Evolutionary conservation across 202 grass and related monocot species (phyloP).

Genomic region (Zoysia matrella): DNA sequence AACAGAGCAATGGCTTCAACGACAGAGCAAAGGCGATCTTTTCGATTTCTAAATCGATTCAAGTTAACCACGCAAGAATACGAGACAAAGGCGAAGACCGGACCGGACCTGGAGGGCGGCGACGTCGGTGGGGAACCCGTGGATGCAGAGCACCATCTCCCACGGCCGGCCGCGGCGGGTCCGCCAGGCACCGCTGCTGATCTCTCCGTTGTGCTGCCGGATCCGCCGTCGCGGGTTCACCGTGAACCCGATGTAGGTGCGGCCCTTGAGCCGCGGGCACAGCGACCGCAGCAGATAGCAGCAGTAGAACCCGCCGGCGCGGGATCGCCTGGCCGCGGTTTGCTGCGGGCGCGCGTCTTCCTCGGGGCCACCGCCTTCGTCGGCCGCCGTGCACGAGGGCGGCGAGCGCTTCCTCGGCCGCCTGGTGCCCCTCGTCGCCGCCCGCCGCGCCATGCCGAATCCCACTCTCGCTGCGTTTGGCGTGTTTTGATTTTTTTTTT

Average conservation of each 20-base stretch:
- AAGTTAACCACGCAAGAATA: background rate
- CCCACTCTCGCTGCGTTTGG: no score
- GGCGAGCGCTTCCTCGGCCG: background rate
- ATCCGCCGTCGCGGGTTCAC: constrained; percentile 84
- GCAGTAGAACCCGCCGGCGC: constrained; percentile 60
- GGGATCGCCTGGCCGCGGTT: background rate
- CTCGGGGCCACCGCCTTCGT: background rate
- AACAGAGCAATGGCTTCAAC: background rate
- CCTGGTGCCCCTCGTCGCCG: constrained; percentile 11
- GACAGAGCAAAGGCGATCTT: background rate
- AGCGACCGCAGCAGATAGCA: constrained; percentile 87
- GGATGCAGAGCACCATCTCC: constrained; percentile 97
- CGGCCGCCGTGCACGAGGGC: no score
- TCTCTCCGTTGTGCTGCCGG: constrained; percentile 94
- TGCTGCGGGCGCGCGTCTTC: background rate
- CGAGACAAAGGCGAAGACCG: background rate
- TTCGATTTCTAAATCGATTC: background rate
- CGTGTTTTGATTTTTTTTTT: no score
- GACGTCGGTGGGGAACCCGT: constrained; percentile 87
- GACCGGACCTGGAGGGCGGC: constrained; percentile 68
- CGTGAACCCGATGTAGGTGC: constrained; percentile 91
- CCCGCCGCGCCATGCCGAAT: constrained; percentile 25
- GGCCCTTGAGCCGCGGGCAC: constrained; percentile 68
- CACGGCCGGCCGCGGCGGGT: constrained; percentile 81
- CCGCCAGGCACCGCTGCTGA: constrained; percentile 68